These are phyloP conservation scores for Paracoccidioides lutzii DNA, from an alignment of 2,329 filamentous ascomycete genomes.

Conservation along the genomic window DNA sequence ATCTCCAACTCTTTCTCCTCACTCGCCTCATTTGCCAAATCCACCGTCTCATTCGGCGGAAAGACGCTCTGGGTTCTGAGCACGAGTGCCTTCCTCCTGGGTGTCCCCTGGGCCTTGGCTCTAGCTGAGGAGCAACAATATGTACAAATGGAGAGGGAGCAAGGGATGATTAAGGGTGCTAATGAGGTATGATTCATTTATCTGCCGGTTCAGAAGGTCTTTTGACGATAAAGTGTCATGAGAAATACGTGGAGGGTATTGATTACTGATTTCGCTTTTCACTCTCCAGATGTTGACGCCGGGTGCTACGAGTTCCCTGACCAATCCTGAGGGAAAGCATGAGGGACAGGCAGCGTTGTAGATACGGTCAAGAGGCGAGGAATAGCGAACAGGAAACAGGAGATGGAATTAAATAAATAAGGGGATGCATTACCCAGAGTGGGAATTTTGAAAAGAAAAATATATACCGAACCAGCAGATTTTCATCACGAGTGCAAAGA, in stretches of 20 bases:
- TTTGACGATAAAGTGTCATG: too few species aligned
- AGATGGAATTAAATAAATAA: background rate
- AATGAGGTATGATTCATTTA: slow-evolving; percentile 49
- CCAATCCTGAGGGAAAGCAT: slow-evolving; percentile 15
- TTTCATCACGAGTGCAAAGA: too few species aligned
- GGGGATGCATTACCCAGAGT: background rate
- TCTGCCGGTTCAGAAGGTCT: too few species aligned
- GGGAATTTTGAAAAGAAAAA: too few species aligned
- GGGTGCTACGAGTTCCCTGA: slow-evolving; percentile 17
- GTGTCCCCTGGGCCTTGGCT: slow-evolving; percentile 85
- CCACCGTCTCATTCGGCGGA: slow-evolving; percentile 52
- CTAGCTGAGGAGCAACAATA: slow-evolving; percentile 94
- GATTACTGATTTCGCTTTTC: background rate
- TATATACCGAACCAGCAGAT: too few species aligned
- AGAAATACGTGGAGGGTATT: background rate
- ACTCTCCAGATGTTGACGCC: slow-evolving; percentile 30
- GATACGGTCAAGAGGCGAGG: slow-evolving; percentile 5
- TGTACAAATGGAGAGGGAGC: slow-evolving; percentile 94
- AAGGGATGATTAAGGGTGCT: slow-evolving; percentile 86
- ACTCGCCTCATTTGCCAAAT: slow-evolving; percentile 33
- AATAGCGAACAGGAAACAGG: background rate
- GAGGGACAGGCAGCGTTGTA: slow-evolving; percentile 25
- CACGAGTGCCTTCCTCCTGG: slow-evolving; percentile 77
- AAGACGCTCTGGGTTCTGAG: slow-evolving; percentile 84
- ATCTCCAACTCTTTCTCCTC: slow-evolving; percentile 46